Percentiles rank a stretch among this genome's conserved stretches.
phyloP scores from a whole-genome alignment of 345 rosid species.

The Populus deltoides region DNA sequence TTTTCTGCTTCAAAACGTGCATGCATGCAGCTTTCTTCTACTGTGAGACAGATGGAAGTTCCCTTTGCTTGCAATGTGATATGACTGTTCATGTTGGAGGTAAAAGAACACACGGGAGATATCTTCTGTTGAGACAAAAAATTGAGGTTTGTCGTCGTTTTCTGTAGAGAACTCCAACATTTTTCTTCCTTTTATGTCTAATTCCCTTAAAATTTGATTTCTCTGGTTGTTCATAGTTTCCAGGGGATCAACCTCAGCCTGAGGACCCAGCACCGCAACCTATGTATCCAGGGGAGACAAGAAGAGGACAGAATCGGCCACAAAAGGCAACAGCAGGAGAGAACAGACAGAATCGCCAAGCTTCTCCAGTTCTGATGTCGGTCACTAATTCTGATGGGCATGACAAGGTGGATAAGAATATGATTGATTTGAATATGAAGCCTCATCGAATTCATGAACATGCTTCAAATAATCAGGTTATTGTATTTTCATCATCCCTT shows the following conservation, averaged over 20 bases:
- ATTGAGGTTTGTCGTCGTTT: constrained; percentile 47
- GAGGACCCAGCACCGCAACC: constrained; percentile 31
- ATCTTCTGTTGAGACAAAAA: constrained; percentile 69
- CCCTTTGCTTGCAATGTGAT: constrained; percentile 83
- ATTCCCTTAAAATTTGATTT: background rate
- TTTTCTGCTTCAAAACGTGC: constrained; percentile 10
- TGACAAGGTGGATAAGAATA: constrained; percentile 33
- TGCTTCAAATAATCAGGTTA: constrained; percentile 58
- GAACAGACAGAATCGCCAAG: constrained; percentile 37
- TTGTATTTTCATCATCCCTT: background rate
- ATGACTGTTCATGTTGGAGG: constrained; percentile 83
- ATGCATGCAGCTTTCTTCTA: constrained; percentile 69
- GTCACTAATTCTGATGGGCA: constrained; percentile 38
- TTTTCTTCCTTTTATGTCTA: background rate
- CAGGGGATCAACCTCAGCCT: constrained; percentile 48
- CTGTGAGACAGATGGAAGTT: constrained; percentile 82
- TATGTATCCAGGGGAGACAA: constrained; percentile 26
- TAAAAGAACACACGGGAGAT: constrained; percentile 67
- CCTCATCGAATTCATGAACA: constrained; percentile 55
- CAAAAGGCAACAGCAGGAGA: constrained; percentile 27
- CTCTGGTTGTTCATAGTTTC: constrained; percentile 48
- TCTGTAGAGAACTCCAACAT: background rate
- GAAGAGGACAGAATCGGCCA: constrained; percentile 31
- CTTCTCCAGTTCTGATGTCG: constrained; percentile 23
- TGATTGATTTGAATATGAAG: constrained; percentile 77